Conservation (phyloP, 2,329 filamentous ascomycete species). For the Ophiostoma ips region DNA sequence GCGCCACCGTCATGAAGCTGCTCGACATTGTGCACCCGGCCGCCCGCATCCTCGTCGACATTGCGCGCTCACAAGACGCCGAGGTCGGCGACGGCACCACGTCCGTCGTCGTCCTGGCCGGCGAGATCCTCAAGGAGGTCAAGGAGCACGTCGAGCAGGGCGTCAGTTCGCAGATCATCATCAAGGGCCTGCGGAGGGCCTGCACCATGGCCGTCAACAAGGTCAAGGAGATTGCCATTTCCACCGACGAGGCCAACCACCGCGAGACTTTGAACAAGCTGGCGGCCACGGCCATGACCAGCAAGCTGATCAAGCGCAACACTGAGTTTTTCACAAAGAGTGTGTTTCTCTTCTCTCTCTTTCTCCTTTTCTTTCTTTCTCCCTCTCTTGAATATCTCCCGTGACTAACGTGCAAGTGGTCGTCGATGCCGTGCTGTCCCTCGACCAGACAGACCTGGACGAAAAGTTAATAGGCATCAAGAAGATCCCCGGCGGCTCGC, state of each 20-base stretch:
- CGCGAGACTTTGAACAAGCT: conserved; percentile 81
- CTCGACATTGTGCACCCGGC: conserved; percentile 98
- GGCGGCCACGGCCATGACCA: conserved; percentile 94
- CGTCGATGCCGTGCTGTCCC: conserved; percentile 85
- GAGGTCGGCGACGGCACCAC: conserved; percentile 98
- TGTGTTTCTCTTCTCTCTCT: conserved; percentile 27
- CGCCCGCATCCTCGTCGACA: conserved; percentile 92
- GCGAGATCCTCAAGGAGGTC: conserved; percentile 92
- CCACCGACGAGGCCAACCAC: conserved; percentile 68
- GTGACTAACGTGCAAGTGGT: conserved; percentile 48
- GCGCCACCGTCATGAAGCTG: conserved; percentile 98
- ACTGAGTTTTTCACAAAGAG: conserved; percentile 95
- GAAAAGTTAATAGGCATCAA: conserved; percentile 97
- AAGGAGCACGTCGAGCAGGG: conserved; percentile 94
- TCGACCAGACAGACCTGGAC: conserved; percentile 94
- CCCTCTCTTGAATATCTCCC: too few relatives aligned
- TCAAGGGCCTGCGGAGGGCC: conserved; percentile 86
- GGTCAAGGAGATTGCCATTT: conserved; percentile 92
- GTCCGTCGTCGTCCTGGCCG: conserved; percentile 92
- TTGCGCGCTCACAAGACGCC: conserved; percentile 95
- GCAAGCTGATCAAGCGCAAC: conserved; percentile 97
- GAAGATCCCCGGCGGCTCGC: conserved; percentile 90
- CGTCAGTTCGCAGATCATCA: conserved; percentile 92
- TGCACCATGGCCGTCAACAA: conserved; percentile 92
- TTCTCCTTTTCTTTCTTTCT: not conserved